Percentiles rank a stretch among this genome's conserved stretches.
phyloP scores from a whole-genome alignment of 148 eudicot species.

The Nepenthes mirabilis region DNA sequence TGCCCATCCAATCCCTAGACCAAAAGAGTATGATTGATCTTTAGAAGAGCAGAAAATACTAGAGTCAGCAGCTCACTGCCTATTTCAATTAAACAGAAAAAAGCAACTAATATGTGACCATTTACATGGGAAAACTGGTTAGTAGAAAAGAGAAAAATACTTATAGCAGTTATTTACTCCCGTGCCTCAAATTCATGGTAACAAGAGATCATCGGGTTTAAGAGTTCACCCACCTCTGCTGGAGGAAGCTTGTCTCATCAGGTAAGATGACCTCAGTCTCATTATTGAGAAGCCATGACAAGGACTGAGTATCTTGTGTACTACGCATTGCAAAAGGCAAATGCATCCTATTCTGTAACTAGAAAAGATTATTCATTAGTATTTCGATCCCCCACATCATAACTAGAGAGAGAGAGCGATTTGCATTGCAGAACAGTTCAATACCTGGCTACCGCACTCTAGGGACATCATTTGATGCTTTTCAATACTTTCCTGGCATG shows the following conservation, averaged over 20 bases:
- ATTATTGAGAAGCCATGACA: constrained; percentile 55
- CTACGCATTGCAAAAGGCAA: constrained; percentile 47
- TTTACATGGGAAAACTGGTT: no score
- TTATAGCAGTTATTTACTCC: neutral
- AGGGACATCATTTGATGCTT: constrained; percentile 47
- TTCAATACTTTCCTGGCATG: constrained; percentile 42
- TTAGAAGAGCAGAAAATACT: neutral
- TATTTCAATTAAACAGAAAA: neutral
- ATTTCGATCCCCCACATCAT: neutral
- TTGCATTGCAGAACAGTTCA: constrained; percentile 1
- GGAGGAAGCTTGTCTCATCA: constrained; percentile 46
- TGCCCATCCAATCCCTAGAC: constrained; percentile 52
- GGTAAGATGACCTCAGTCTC: constrained; percentile 45
- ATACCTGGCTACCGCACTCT: constrained; percentile 68
- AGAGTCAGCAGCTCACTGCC: neutral
- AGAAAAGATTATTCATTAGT: constrained; percentile 1
- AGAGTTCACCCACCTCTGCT: constrained; percentile 34
- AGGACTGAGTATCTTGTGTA: constrained; percentile 42
- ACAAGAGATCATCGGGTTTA: neutral
- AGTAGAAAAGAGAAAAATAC: neutral
- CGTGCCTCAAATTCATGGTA: no score
- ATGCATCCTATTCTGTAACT: constrained; percentile 67
- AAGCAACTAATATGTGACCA: no score
- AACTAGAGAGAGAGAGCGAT: constrained; percentile 6
- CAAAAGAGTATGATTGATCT: neutral